Percentiles rank a stretch among this genome's conserved stretches.
phyloP scores from a whole-genome alignment of 805 yeast species.

The Debaryomyces tyrocola region DNA sequence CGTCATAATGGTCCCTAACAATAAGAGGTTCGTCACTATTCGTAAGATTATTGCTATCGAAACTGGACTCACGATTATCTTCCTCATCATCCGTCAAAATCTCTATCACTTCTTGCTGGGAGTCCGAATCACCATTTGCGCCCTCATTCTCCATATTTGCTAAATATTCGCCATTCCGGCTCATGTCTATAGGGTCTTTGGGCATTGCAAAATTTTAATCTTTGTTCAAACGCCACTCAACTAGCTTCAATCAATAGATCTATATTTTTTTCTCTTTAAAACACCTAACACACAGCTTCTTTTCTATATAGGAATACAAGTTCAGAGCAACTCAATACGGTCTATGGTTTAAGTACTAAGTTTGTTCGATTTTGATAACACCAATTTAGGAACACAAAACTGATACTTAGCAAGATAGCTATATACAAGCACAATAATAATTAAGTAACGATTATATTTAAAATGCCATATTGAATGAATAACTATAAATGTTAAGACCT shows the following conservation, averaged over 20 bases:
- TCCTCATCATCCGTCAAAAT: conserved; percentile 14
- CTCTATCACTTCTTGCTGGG: conserved; percentile 10
- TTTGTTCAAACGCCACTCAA: no score
- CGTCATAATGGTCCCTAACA: conserved; percentile 4
- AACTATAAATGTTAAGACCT: neutral
- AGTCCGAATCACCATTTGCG: neutral
- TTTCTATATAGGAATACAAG: no score
- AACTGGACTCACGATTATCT: conserved; percentile 4
- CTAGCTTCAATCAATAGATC: no score
- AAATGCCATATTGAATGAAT: neutral
- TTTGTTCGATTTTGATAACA: no score
- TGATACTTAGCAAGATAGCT: no score
- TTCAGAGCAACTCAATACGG: no score
- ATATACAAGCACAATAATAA: neutral
- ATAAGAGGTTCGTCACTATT: neutral
- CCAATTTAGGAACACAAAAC: no score
- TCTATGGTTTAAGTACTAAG: no score
- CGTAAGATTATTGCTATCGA: no score
- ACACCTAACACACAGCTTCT: no score
- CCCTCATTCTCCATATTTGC: neutral
- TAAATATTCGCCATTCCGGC: neutral
- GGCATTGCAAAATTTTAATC: neutral
- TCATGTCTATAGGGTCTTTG: neutral
- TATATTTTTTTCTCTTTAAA: no score
- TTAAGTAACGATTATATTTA: neutral